Evolutionary conservation across 495 filamentous ascomycete genomes (phyloP).

Genomic region (Cryomyces antarcticus): DNA sequence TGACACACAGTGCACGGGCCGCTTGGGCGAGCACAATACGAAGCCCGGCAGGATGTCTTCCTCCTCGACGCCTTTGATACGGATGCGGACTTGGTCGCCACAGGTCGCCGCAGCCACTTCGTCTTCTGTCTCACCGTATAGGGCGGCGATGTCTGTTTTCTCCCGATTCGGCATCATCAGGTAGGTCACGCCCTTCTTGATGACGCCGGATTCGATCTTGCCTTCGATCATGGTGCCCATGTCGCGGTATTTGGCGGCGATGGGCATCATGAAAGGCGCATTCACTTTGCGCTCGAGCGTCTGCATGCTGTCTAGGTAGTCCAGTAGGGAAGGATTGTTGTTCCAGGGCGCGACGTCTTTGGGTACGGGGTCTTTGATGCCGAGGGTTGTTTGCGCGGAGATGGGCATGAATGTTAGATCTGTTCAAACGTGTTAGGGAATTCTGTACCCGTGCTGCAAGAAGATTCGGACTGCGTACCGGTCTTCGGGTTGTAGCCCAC

Average conservation of each 20-base stretch:
- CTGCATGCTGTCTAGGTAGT: conserved; percentile 81
- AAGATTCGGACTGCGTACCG: conserved; percentile 1
- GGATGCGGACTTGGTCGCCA: conserved; percentile 86
- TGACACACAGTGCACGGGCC: conserved; percentile 73
- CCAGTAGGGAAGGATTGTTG: conserved; percentile 78
- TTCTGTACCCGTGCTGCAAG: not conserved
- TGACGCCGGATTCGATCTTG: conserved; percentile 81
- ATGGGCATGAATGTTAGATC: conserved; percentile 94
- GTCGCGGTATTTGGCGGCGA: conserved; percentile 86
- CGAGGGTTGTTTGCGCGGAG: conserved; percentile 63
- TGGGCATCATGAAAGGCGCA: conserved; percentile 98
- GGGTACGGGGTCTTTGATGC: conserved; percentile 75
- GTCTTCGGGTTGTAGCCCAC: conserved; percentile 84
- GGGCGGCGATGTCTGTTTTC: conserved; percentile 52
- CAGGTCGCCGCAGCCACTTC: conserved; percentile 61
- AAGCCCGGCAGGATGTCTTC: conserved; percentile 96
- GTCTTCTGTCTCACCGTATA: conserved; percentile 94
- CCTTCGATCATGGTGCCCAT: conserved; percentile 97
- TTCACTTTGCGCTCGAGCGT: conserved; percentile 88
- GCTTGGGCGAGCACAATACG: conserved; percentile 81
- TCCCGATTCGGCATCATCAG: conserved; percentile 91
- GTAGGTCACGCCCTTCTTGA: conserved; percentile 67
- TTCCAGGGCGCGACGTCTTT: conserved; percentile 65
- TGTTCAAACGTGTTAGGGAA: not conserved
- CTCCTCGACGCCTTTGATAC: conserved; percentile 85